Evolutionary conservation across 768 basidiomycete genomes (phyloP).

Genomic region (Mycena indigotica): DNA sequence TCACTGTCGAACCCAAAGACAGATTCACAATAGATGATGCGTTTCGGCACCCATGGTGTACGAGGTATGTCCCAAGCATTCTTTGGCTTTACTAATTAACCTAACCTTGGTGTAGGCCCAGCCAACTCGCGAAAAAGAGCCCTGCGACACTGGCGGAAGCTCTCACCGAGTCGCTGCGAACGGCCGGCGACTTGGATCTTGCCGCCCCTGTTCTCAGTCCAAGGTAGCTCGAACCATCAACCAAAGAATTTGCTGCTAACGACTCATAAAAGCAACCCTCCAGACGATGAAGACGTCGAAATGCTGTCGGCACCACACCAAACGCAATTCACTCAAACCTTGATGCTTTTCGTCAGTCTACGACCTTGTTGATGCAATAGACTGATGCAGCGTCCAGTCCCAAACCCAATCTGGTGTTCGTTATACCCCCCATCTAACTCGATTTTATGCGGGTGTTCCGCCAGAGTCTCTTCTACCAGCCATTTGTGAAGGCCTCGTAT

Average conservation of each 20-base stretch:
- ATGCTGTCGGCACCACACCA: slow-evolving; percentile 59
- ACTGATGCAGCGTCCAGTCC: slow-evolving; percentile 47
- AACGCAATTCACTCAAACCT: slow-evolving; percentile 78
- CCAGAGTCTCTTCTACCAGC: slow-evolving; percentile 56
- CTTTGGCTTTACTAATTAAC: neutral
- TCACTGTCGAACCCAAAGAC: slow-evolving; percentile 68
- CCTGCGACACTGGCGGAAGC: slow-evolving; percentile 62
- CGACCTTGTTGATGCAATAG: neutral
- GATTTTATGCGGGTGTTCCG: slow-evolving; percentile 70
- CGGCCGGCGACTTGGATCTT: slow-evolving; percentile 73
- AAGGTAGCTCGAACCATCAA: slow-evolving; percentile 27
- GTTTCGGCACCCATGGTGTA: slow-evolving; percentile 70
- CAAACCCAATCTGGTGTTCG: slow-evolving; percentile 77
- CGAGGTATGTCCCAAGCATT: slow-evolving; percentile 47
- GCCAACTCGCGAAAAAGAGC: slow-evolving; percentile 62
- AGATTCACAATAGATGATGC: slow-evolving; percentile 63
- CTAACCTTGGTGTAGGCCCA: slow-evolving; percentile 48
- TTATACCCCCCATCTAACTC: slow-evolving; percentile 76
- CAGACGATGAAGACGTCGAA: slow-evolving; percentile 59
- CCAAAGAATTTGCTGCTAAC: neutral
- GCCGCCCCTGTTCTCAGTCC: slow-evolving; percentile 56
- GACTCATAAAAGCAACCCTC: slow-evolving; percentile 17
- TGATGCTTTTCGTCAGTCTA: slow-evolving; percentile 79
- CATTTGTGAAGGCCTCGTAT: slow-evolving; percentile 55
- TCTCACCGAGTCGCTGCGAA: slow-evolving; percentile 67